Base-by-base conservation (phyloP, 2,329 filamentous ascomycete species). In the Incumbomyces lentus region DNA sequence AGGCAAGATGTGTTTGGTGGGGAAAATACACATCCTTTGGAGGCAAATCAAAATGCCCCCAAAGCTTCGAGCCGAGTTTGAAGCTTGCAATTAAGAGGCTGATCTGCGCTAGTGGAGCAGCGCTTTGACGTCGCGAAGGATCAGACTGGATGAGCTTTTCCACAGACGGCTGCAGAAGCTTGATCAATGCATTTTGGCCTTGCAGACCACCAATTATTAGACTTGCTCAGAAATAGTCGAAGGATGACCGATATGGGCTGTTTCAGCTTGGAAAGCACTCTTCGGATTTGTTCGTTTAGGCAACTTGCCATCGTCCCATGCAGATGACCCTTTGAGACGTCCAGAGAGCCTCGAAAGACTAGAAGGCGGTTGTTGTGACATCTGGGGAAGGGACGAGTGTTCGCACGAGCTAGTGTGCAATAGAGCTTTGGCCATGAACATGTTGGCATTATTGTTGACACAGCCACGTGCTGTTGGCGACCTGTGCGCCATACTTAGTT, bases 151-250 rank as follows among this genome's bases (percentile, higher is more conserved):
- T 18, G 12, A 26, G 22, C 22, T 26, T 26, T 4, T 5, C 22
- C 22, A 26, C 4, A 8, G 8, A 4, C 8, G 22, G 22, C 22
- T 26, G 22, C 22, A 5, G 22, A 26, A 3, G 11, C 14, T 7
- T 13, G 26, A n/a, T 16, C 40, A 12, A 30, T 42, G 29, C 38
- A 29, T 18, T 32, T 33, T 42, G 29, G 40, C 40, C 26, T 13
- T 26, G 29, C 40, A 33, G 26, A 3, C 13, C 13, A 42, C 40
- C 40, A 42, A 42, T 42, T 3, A 42, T 42, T 3, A 29, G 16
- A 43, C 17, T 33, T 37, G 42, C 42, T 45, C 42, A 45, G 17
- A 16, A 31, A 16, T 38, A 31, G 33, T 38, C 34, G 33, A 45
- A 33, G 33, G 35, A 14, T 10, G 18, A 45, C 42, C 42, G 42